phyloP scores from a whole-genome alignment of 2,329 filamentous ascomycete genomes.

The Periconia digitata region DNA sequence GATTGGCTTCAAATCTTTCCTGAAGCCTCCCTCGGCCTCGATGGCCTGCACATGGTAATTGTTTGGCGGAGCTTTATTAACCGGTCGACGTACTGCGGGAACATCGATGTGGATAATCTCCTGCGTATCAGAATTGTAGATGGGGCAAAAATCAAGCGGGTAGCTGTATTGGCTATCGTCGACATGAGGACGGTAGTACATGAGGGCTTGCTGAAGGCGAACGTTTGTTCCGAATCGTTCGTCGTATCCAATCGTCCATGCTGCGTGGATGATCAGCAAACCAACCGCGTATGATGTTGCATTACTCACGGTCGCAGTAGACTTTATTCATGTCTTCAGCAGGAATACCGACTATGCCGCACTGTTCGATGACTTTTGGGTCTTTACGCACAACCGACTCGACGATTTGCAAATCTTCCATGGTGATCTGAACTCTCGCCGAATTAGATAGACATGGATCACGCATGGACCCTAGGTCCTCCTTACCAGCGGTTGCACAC shows the following conservation, averaged over 20 bases:
- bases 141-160: conserved; percentile 91
- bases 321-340: conserved; percentile 89
- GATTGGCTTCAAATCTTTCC: conserved; percentile 80
- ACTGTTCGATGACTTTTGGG: conserved; percentile 87
- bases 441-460: neutral
- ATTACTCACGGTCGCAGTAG: conserved; percentile 76
- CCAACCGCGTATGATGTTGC: neutral
- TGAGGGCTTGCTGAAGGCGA: conserved; percentile 86
- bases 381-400: conserved; percentile 76
- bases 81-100: conserved; percentile 71
- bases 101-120: conserved; percentile 83
- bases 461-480: conserved; percentile 22
- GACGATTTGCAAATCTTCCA: conserved; percentile 83
- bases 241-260: conserved; percentile 94
- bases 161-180: conserved; percentile 91
- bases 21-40: conserved; percentile 72
- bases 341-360: conserved; percentile 77
- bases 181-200: conserved; percentile 87
- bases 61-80: conserved; percentile 71
- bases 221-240: conserved; percentile 79
- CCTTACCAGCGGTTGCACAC: conserved; percentile 75
- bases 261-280: conserved; percentile 40
- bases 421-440: conserved; percentile 66
- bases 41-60: conserved; percentile 80
- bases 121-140: conserved; percentile 79